Evolutionary conservation across 1,139 yeast species (phyloP).

Genomic region (Nakaseomyces uthaithaninus): DNA sequence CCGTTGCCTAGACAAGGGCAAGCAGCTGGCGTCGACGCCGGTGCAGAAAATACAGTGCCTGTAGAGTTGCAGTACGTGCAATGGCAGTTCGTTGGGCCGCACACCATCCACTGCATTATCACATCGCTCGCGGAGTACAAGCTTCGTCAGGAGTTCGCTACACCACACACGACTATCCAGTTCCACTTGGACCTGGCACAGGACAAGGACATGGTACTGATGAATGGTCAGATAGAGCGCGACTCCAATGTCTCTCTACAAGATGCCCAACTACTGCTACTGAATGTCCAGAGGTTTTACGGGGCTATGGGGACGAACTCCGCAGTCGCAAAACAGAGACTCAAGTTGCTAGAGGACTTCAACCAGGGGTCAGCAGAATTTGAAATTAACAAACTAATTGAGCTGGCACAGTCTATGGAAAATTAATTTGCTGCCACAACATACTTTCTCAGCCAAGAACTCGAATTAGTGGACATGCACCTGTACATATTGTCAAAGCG

Average conservation of each 20-base stretch:
- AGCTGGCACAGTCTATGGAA: constrained; percentile 67
- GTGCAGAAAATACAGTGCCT: constrained; percentile 10
- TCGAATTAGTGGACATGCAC: neutral
- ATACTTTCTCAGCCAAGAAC: too few relatives aligned
- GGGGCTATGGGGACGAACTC: constrained; percentile 50
- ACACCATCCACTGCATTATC: constrained; percentile 81
- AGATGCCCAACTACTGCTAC: constrained; percentile 69
- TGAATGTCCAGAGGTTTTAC: constrained; percentile 83
- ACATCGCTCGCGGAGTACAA: constrained; percentile 91
- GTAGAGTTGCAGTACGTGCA: constrained; percentile 86
- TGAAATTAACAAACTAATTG: constrained; percentile 55
- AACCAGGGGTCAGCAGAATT: constrained; percentile 60
- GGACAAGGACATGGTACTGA: constrained; percentile 59
- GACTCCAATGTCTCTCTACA: constrained; percentile 53
- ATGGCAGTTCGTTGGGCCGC: constrained; percentile 84
- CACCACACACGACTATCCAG: constrained; percentile 86
- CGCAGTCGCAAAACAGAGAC: constrained; percentile 41
- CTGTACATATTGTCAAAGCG: constrained; percentile 3
- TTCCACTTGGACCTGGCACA: constrained; percentile 74
- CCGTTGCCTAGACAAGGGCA: constrained; percentile 50
- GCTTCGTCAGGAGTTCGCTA: constrained; percentile 82
- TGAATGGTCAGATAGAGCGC: constrained; percentile 79
- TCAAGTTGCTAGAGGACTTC: constrained; percentile 55
- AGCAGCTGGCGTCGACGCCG: constrained; percentile 9
- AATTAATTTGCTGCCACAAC: constrained; percentile 21